Evolutionary conservation across 1,284 basidiomycete genomes (phyloP).

Genomic region (Coniophora puteana): DNA sequence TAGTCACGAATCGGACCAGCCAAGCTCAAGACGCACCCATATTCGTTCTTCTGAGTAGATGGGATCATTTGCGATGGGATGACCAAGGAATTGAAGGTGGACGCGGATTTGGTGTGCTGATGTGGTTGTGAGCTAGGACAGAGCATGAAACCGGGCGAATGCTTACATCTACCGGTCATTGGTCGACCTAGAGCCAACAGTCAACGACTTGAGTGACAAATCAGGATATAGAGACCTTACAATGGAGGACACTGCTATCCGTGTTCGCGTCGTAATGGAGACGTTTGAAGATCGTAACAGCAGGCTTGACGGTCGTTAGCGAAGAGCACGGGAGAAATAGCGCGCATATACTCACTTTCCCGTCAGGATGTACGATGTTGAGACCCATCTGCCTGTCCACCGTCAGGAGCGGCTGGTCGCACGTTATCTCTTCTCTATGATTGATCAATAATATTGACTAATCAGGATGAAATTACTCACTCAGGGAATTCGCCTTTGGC

Average conservation of each 20-base stretch:
- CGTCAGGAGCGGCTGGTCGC: constrained; percentile 87
- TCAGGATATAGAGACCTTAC: constrained; percentile 40
- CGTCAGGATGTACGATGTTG: constrained; percentile 92
- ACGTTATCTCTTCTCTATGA: constrained; percentile 70
- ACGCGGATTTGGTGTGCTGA: constrained; percentile 93
- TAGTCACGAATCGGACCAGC: background rate
- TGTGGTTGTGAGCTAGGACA: constrained; percentile 1
- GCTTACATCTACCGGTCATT: constrained; percentile 83
- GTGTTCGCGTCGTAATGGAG: constrained; percentile 83
- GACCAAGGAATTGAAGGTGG: constrained; percentile 92
- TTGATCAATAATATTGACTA: constrained; percentile 1
- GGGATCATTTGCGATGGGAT: constrained; percentile 92
- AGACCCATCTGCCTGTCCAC: constrained; percentile 95
- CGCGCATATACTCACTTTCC: constrained; percentile 57
- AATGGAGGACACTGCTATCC: constrained; percentile 87
- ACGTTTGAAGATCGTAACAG: constrained; percentile 87
- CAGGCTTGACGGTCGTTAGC: constrained; percentile 48
- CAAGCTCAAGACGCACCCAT: constrained; percentile 60
- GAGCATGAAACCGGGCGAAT: background rate
- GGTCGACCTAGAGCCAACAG: constrained; percentile 60
- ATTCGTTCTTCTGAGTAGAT: constrained; percentile 79
- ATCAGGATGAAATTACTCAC: constrained; percentile 39
- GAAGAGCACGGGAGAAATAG: constrained; percentile 3
- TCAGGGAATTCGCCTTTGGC: constrained; percentile 81
- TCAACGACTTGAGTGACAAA: constrained; percentile 9